Conservation (phyloP, 768 basidiomycete species). For the Serendipita vermifera region DNA sequence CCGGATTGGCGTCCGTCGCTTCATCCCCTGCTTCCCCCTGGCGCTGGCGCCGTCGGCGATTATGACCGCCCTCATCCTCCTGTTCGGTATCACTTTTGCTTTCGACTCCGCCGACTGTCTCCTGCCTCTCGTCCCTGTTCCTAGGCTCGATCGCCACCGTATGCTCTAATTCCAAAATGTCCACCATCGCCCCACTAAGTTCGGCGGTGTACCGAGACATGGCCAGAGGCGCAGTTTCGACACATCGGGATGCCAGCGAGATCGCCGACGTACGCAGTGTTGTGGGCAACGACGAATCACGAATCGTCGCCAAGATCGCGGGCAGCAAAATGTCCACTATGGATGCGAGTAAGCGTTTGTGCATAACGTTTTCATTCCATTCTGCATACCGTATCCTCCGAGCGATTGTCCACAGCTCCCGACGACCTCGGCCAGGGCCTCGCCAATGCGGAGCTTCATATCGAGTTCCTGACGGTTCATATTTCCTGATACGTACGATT, state of each 20-base stretch:
- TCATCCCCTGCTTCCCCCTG: background rate
- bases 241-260: conserved; percentile 61
- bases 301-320: conserved; percentile 49
- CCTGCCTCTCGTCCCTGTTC: background rate
- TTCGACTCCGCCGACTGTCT: conserved; percentile 17
- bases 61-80: conserved; percentile 14
- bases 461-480: conserved; percentile 47
- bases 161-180: conserved; percentile 37
- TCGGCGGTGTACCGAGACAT: conserved; percentile 50
- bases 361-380: background rate
- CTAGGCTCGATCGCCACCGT: conserved; percentile 11
- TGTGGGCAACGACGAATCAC: conserved; percentile 49
- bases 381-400: conserved; percentile 46
- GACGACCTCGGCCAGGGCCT: conserved; percentile 70
- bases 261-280: conserved; percentile 56
- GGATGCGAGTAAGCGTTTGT: too few relatives aligned
- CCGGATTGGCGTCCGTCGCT: conserved; percentile 44
- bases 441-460: conserved; percentile 61
- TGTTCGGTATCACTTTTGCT: conserved; percentile 13
- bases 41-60: background rate
- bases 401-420: conserved; percentile 58
- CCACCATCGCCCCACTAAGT: conserved; percentile 54
- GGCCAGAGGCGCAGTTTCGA: conserved; percentile 48
- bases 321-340: conserved; percentile 63
- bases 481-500: conserved; percentile 27